Base-by-base conservation (phyloP, 768 basidiomycete genomes). In the Glaciozyma antarctica region DNA sequence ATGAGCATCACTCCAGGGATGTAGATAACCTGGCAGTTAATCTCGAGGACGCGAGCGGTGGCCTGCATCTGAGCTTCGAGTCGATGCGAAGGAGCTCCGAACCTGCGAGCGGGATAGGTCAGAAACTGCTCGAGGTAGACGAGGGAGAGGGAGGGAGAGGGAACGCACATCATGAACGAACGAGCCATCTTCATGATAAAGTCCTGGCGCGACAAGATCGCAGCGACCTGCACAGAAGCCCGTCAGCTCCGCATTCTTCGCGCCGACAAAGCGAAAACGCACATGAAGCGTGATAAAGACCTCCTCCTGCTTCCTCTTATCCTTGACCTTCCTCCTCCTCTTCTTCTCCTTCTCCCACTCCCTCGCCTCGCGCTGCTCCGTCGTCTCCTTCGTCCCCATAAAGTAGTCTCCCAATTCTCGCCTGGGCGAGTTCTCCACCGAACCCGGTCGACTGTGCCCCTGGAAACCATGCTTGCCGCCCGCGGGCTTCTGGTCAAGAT, bases 291-390 rank as follows among this genome's bases (percentile, higher is more conserved):
- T 72, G 73, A 88, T 88, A 75, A 83, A 90, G 63, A 89, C 81
- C 76, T 89, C 85, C 7, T 86, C 84, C 76, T 85, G 85, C 78
- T 82, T 85, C 73, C 85, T 79, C 75, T 85, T 78, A 63, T 78
- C 78, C 73, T 76, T 77, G 21, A 73, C 75, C 75, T 80, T 80
- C 47, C 53, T 55, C 24, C 69, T 58, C 10, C 73, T 78, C 78
- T 69, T 75, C 77, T 59, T 81, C 73, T 80, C 81, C 60, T 75
- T 76, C 63, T 78, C 78, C 75, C 76, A 77, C 56, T 76, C 75
- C 43, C 74, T 74, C 53, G 76, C 71, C 65, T 75, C 71, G n/a
- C 73, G 56, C 58, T 77, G 75, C 54, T 65, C 68, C 28, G 63
- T 53, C 26, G 59, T 62, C 59, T 63, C 62, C 48, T 64, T 71